Evolutionary conservation across 108 stramenopile species (phyloP).

Genomic region (Nitzschia putrida): DNA sequence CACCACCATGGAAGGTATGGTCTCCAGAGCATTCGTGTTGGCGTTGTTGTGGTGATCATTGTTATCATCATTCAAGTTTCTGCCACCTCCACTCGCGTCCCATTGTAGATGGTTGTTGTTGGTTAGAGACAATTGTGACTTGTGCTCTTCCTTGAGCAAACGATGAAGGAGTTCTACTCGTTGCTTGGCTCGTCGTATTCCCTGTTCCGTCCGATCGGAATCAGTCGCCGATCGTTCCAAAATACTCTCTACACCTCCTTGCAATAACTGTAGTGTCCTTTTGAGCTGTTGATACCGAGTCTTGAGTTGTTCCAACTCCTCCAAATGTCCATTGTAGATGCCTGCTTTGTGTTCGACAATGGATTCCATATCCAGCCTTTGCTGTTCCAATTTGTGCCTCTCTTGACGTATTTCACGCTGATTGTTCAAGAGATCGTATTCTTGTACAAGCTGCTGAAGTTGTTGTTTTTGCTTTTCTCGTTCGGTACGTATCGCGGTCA

Average conservation of each 20-base stretch:
- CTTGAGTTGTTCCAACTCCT: constrained; percentile 13
- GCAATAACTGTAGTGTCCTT: constrained; percentile 15
- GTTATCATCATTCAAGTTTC: not conserved
- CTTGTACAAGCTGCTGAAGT: constrained; percentile 3
- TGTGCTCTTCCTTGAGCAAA: constrained; percentile 6
- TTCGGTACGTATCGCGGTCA: constrained; percentile 15
- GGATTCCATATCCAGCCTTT: constrained; percentile 8
- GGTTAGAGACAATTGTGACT: not conserved
- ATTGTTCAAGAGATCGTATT: constrained; percentile 3
- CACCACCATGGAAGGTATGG: too few relatives aligned
- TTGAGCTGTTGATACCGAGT: constrained; percentile 7
- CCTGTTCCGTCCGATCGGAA: not conserved
- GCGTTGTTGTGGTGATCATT: not conserved
- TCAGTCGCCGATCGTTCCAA: constrained; percentile 9
- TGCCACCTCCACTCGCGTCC: not conserved
- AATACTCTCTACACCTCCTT: constrained; percentile 16
- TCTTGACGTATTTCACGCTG: constrained; percentile 14
- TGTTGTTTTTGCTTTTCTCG: constrained; percentile 12
- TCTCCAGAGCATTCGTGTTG: not conserved
- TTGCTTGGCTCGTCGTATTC: not conserved
- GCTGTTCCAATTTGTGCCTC: constrained; percentile 6
- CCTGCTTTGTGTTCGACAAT: constrained; percentile 5
- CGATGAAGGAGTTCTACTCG: not conserved
- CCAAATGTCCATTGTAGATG: not conserved
- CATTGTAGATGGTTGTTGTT: too few relatives aligned